Evolutionary conservation across 768 basidiomycete species (phyloP).

Genomic region (Strobilomyces dryophilus): DNA sequence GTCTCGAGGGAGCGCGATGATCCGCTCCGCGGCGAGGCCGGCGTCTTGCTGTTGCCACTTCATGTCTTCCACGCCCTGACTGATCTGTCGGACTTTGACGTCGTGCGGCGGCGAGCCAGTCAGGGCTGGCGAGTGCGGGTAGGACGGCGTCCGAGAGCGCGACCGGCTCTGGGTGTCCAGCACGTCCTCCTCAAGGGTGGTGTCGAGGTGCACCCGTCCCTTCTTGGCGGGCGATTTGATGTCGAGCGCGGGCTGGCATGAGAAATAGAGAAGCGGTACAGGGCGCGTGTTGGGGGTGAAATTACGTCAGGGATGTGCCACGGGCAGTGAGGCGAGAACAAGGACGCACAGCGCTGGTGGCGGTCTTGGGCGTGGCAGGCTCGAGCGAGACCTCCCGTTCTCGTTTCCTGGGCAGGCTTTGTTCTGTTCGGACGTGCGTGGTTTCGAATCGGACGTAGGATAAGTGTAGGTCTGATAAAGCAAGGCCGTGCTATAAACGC

Average conservation of each 20-base stretch:
- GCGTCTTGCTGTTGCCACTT: conserved; percentile 49
- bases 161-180: conserved; percentile 42
- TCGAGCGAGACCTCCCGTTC: conserved; percentile 78
- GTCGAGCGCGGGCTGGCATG: conserved; percentile 33
- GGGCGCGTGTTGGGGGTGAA: conserved; percentile 18
- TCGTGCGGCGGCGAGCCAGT: conserved; percentile 71
- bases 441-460: conserved; percentile 21
- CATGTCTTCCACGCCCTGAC: conserved; percentile 74
- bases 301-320: conserved; percentile 28
- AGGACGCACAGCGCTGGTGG: conserved; percentile 32
- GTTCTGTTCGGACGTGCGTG: conserved; percentile 24
- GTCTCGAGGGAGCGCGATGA: conserved; percentile 4
- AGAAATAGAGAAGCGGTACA: conserved; percentile 6
- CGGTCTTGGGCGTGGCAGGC: conserved; percentile 49
- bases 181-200: conserved; percentile 58
- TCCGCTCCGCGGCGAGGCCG: conserved; percentile 4
- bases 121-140: conserved; percentile 25
- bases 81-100: conserved; percentile 76
- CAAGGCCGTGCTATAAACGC: conserved; percentile 22
- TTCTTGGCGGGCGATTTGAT: conserved; percentile 70
- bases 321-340: conserved; percentile 6
- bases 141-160: conserved; percentile 30
- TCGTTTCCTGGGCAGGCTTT: conserved; percentile 61
- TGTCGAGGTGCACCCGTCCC: conserved; percentile 59
- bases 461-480: conserved; percentile 27